Percentiles rank a stretch among this genome's conserved stretches.
phyloP scores from a whole-genome alignment of 345 rosid genomes.

The Hevea brasiliensis region DNA sequence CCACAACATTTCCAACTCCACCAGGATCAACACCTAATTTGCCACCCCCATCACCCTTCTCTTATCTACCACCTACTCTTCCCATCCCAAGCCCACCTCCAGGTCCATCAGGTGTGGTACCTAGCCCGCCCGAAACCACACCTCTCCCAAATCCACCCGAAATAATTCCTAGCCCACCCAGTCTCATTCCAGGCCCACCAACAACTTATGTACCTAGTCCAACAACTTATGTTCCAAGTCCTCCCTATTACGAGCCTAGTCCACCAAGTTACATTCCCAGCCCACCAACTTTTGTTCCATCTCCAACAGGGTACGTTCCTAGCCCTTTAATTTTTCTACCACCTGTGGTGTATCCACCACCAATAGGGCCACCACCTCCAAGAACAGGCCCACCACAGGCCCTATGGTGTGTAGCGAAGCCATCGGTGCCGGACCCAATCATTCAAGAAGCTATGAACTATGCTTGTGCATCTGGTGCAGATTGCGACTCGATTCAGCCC shows the following conservation, averaged over 20 bases:
- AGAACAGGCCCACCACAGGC: slow-evolving; percentile 39
- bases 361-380: slow-evolving; percentile 64
- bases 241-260: slow-evolving; percentile 15
- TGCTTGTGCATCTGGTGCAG: slow-evolving; percentile 89
- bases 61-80: slow-evolving; percentile 26
- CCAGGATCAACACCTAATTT: slow-evolving; percentile 6
- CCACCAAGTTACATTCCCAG: slow-evolving; percentile 22
- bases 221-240: slow-evolving; percentile 16
- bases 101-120: slow-evolving; percentile 18
- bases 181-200: slow-evolving; percentile 19
- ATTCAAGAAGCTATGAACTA: slow-evolving; percentile 93
- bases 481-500: slow-evolving; percentile 68
- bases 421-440: slow-evolving; percentile 91
- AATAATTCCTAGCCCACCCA: slow-evolving; percentile 14
- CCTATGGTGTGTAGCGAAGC: slow-evolving; percentile 92
- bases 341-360: slow-evolving; percentile 80
- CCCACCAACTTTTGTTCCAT: slow-evolving; percentile 24
- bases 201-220: slow-evolving; percentile 22
- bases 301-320: slow-evolving; percentile 34
- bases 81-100: slow-evolving; percentile 55
- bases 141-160: slow-evolving; percentile 15
- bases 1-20: slow-evolving; percentile 32
- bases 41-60: slow-evolving; percentile 28
- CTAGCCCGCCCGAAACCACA: slow-evolving; percentile 17
- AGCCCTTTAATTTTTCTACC: slow-evolving; percentile 60